A percentile compares a stretch with the other conserved stretches of the same genome.
phyloP scores from a whole-genome alignment of 2,329 filamentous ascomycete genomes.

The Domatiomyces globalis region DNA sequence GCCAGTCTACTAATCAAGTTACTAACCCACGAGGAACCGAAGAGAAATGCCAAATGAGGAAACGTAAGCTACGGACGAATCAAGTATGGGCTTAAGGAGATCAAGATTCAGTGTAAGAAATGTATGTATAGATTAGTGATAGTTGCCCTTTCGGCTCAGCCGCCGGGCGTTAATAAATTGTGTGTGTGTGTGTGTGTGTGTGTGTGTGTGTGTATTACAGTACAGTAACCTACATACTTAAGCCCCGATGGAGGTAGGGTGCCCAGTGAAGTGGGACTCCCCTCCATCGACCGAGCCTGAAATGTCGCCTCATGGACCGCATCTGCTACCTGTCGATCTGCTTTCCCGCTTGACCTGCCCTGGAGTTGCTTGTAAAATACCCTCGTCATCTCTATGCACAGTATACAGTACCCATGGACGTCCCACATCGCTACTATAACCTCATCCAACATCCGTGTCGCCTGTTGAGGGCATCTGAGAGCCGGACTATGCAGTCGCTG shows the following conservation, averaged over 20 bases:
- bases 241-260: neutral
- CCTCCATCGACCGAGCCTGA: neutral
- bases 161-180: constrained; percentile 17
- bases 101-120: neutral
- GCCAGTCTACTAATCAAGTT: neutral
- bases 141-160: constrained; percentile 17
- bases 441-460: neutral
- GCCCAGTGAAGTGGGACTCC: neutral
- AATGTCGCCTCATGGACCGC: neutral
- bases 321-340: neutral
- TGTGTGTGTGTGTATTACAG: neutral
- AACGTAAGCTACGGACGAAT: neutral
- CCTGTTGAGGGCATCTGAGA: neutral
- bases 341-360: too few species aligned
- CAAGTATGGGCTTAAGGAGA: neutral
- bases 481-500: neutral
- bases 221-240: neutral
- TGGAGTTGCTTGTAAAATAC: too few species aligned
- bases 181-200: neutral
- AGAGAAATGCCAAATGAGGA: neutral
- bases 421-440: neutral
- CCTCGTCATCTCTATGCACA: too few species aligned
- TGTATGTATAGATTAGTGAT: constrained; percentile 5
- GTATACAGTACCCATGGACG: neutral
- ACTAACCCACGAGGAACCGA: neutral